phyloP scores from a whole-genome alignment of 257 asterid species.

The Jacaranda mimosifolia region DNA sequence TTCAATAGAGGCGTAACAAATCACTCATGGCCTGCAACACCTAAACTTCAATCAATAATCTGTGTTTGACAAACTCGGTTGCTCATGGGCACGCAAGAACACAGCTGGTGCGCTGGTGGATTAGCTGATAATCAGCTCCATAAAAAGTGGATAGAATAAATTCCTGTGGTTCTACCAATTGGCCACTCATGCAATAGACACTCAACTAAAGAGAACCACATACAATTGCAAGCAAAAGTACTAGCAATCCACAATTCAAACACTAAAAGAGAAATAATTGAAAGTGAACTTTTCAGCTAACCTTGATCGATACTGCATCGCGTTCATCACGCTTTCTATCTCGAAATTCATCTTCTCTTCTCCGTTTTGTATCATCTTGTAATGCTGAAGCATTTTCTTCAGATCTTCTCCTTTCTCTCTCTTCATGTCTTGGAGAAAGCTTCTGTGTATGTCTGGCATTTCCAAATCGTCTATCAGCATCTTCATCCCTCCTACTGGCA shows the following conservation, averaged over 20 bases:
- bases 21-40: background rate
- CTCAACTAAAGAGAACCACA: constrained; percentile 7
- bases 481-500: constrained; percentile 86
- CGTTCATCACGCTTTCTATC: constrained; percentile 97
- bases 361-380: constrained; percentile 87
- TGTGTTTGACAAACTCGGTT: constrained; percentile 11
- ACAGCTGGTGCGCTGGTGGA: background rate
- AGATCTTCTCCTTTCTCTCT: constrained; percentile 90
- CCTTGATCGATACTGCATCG: constrained; percentile 72
- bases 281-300: constrained; percentile 37
- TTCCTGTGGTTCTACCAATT: constrained; percentile 17
- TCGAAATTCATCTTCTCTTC: constrained; percentile 93
- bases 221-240: background rate
- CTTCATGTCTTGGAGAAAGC: constrained; percentile 96
- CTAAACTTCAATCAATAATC: background rate
- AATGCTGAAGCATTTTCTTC: constrained; percentile 76
- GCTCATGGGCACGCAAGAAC: constrained; percentile 14
- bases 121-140: constrained; percentile 24
- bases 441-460: constrained; percentile 79
- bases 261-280: constrained; percentile 14
- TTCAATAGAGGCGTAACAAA: background rate
- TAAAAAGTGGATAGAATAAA: background rate
- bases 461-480: constrained; percentile 87
- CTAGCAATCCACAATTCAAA: background rate
- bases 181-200: constrained; percentile 25